Conservation (phyloP, 192 early-diverging fungal genomes). For the Coemansia brasiliensis region DNA sequence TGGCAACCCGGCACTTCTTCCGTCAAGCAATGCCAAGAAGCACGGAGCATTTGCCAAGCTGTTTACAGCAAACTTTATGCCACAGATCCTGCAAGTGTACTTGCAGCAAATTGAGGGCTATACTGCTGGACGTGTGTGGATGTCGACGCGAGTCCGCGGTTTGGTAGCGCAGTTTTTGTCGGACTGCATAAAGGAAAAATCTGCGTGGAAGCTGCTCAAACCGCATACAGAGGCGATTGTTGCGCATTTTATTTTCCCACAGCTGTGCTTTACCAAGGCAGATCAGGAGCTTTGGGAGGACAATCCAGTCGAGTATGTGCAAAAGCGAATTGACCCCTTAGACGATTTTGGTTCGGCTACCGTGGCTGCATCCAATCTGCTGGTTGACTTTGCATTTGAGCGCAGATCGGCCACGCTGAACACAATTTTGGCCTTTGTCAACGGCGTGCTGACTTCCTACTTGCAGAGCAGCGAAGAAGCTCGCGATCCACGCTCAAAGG, state of each 20-base stretch:
- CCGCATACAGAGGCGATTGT: slow-evolving; percentile 80
- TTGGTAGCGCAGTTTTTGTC: slow-evolving; percentile 74
- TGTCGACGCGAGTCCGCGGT: slow-evolving; percentile 70
- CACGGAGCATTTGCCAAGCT: slow-evolving; percentile 72
- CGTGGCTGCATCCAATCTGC: slow-evolving; percentile 71
- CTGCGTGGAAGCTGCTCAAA: slow-evolving; percentile 89
- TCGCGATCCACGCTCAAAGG: slow-evolving; percentile 78
- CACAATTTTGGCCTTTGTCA: slow-evolving; percentile 77
- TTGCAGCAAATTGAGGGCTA: slow-evolving; percentile 78
- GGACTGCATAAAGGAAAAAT: slow-evolving; percentile 84
- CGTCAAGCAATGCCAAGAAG: slow-evolving; percentile 43
- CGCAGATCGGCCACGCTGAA: slow-evolving; percentile 78
- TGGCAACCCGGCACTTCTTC: slow-evolving; percentile 70
- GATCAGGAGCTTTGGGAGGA: slow-evolving; percentile 92
- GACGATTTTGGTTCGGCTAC: slow-evolving; percentile 84
- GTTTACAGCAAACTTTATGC: slow-evolving; percentile 89
- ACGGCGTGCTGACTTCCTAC: slow-evolving; percentile 71
- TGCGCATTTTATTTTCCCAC: slow-evolving; percentile 89
- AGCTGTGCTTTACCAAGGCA: slow-evolving; percentile 80
- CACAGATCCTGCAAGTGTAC: slow-evolving; percentile 85
- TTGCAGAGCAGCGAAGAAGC: slow-evolving; percentile 63
- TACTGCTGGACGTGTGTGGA: slow-evolving; percentile 69
- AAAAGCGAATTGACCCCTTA: slow-evolving; percentile 73
- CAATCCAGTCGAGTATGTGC: slow-evolving; percentile 90
- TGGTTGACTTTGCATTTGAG: slow-evolving; percentile 75